Base-by-base conservation (phyloP, 768 basidiomycete species). In the Cystofilobasidium capitatum region DNA sequence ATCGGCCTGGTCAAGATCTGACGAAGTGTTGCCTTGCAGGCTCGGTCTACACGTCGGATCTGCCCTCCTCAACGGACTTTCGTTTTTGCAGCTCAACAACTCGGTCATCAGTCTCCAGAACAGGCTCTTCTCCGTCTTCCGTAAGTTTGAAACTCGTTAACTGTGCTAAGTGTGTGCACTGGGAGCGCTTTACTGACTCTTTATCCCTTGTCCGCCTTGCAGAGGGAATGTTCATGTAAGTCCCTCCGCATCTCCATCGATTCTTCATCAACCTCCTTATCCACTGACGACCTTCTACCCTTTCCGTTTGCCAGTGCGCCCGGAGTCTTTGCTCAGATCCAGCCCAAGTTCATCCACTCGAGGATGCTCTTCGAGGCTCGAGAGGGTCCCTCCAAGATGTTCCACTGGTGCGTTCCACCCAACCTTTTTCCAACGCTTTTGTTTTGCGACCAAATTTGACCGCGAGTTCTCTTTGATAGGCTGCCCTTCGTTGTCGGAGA, bases 371-470 rank as follows among this genome's bases (percentile, higher is more conserved):
- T 76, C 71, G 78, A 79, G 58, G 74, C 73, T 3, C 66, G 78
- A 37, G 78, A 79, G 67, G 71, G 76, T 35, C 77, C 76, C 10
- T 70, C 74, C 33, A 76, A 76, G 71, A 76, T 76, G 14, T 79
- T 78, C 71, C 69, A 68, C 39, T 78, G 77, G 77, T 70, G 24
- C 45, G 66, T 47, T n/a, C n/a, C n/a, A n/a, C n/a, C 42, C 55
- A 33, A 51, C 54, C 35, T 45, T 58, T 14, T 69, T 42, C 40
- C 10, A 10, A 20, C 40, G 10, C 10, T 42, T 42, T 10, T 20
- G 10, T 42, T 20, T 42, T 20, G 40, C 40, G 10, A 10, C 40
- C 10, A 20, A 42, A 42, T 10, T 20, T 42, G 40, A 42, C 40
- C 40, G 40, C 40, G 40, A 10, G 10, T 42, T 20, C 20, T 20